Percentiles rank a stretch among this genome's conserved stretches.
phyloP scores from a whole-genome alignment of 2,329 filamentous ascomycete genomes.

The Aurifilum marmelostoma region DNA sequence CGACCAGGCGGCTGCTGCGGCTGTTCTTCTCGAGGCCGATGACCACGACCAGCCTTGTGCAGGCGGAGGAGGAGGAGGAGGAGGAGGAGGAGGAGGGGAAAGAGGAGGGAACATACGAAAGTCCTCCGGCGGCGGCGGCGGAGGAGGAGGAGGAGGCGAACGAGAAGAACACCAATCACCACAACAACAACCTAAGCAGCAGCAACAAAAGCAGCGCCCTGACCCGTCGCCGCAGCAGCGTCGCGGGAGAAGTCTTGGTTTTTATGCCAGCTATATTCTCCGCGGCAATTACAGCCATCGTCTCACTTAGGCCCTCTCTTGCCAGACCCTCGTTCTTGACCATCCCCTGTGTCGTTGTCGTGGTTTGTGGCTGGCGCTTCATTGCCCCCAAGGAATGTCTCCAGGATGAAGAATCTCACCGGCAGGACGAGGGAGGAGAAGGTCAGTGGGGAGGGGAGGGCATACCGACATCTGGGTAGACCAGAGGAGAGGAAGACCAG shows the following conservation, averaged over 20 bases:
- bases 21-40: conserved; percentile 7
- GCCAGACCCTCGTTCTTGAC: conserved; percentile 12
- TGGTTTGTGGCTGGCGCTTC: conserved; percentile 17
- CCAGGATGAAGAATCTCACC: not conserved
- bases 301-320: conserved; percentile 28
- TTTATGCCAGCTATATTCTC: conserved; percentile 37
- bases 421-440: not conserved
- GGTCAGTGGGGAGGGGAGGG: not conserved
- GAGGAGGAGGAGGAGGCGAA: not conserved
- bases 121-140: too few species aligned
- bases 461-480: not conserved
- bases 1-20: conserved; percentile 21
- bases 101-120: too few species aligned
- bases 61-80: not conserved
- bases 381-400: conserved; percentile 8
- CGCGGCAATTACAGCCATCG: conserved; percentile 34
- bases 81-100: not conserved
- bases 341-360: conserved; percentile 14
- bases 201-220: not conserved
- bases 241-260: conserved; percentile 35
- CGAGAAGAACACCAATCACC: not conserved
- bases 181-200: not conserved
- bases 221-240: conserved; percentile 33
- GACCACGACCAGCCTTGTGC: not conserved
- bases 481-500: not conserved